Conservation (phyloP, 2,329 filamentous ascomycete genomes). For the Drechslerella dactyloides region DNA sequence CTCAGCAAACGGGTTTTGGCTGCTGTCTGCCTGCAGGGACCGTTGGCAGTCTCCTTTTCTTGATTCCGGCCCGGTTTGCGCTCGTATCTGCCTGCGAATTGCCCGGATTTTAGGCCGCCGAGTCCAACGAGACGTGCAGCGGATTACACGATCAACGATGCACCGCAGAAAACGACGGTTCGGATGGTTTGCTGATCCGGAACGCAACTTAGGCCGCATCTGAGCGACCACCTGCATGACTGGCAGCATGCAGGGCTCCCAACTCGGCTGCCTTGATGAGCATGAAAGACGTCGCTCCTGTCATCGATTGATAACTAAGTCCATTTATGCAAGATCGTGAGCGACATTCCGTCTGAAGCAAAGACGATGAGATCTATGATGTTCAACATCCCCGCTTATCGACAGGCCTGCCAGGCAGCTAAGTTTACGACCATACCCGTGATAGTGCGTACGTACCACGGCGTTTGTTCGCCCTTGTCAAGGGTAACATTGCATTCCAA, state of each 20-base stretch:
- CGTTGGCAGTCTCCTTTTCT: not conserved
- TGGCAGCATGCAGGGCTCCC: not conserved
- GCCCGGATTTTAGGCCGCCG: too few relatives aligned
- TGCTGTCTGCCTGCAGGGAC: not conserved
- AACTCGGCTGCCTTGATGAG: slow-evolving; percentile 16
- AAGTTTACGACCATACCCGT: slow-evolving; percentile 4
- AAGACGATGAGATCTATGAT: not conserved
- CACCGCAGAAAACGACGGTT: not conserved
- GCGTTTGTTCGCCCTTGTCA: not conserved
- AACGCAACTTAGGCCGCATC: too few relatives aligned
- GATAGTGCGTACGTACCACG: slow-evolving; percentile 7
- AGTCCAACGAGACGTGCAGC: not conserved
- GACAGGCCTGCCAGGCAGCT: slow-evolving; percentile 39
- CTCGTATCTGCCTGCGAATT: not conserved
- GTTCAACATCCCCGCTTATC: slow-evolving; percentile 7
- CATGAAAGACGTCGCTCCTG: not conserved
- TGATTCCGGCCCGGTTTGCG: not conserved
- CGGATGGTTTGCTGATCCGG: too few relatives aligned
- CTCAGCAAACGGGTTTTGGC: not conserved
- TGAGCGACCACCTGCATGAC: not conserved
- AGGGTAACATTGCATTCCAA: not conserved
- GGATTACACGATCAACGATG: not conserved
- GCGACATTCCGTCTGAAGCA: slow-evolving; percentile 21
- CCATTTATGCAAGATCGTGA: slow-evolving; percentile 1
- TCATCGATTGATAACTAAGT: slow-evolving; percentile 14